phyloP scores from a whole-genome alignment of 192 early-diverging fungal species.

The Coemansia sp. region DNA sequence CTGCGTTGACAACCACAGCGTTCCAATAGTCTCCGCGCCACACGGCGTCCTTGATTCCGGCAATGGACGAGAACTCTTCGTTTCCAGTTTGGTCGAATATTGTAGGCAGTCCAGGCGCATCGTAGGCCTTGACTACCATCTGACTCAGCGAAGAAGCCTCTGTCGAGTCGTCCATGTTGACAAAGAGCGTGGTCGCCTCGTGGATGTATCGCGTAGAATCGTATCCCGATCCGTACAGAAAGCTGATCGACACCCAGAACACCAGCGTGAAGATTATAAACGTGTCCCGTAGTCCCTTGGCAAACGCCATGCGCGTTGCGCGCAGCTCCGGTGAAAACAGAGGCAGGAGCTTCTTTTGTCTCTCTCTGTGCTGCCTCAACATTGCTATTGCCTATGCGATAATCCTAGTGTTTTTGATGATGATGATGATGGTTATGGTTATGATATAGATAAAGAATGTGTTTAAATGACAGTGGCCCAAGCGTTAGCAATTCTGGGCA shows the following conservation, averaged over 20 bases:
- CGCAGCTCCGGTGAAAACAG: conserved; percentile 52
- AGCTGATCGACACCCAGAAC: conserved; percentile 49
- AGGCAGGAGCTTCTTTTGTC: conserved; percentile 42
- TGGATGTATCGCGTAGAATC: conserved; percentile 49
- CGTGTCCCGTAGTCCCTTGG: conserved; percentile 40
- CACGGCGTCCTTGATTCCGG: conserved; percentile 28
- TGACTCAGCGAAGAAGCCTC: conserved; percentile 12
- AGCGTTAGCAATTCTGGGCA: too few species aligned
- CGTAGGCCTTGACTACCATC: conserved; percentile 29
- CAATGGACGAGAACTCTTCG: conserved; percentile 7
- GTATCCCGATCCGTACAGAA: conserved; percentile 50
- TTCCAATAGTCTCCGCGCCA: conserved; percentile 47
- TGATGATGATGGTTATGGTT: neutral
- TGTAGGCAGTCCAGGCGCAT: conserved; percentile 9
- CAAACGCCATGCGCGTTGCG: conserved; percentile 45
- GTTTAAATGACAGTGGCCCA: too few species aligned
- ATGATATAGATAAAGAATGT: too few species aligned
- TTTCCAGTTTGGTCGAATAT: conserved; percentile 19
- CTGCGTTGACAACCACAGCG: conserved; percentile 37
- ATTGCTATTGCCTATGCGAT: conserved; percentile 1
- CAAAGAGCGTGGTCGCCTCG: conserved; percentile 25
- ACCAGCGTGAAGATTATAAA: conserved; percentile 42
- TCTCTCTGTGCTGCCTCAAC: conserved; percentile 29
- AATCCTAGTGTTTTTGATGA: neutral
- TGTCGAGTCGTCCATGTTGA: conserved; percentile 38